Evolutionary conservation across 2,329 filamentous ascomycete genomes (phyloP), one percentile per base, ranked within the genome.

Genomic region (Aspergillus ochraceus): DNA sequence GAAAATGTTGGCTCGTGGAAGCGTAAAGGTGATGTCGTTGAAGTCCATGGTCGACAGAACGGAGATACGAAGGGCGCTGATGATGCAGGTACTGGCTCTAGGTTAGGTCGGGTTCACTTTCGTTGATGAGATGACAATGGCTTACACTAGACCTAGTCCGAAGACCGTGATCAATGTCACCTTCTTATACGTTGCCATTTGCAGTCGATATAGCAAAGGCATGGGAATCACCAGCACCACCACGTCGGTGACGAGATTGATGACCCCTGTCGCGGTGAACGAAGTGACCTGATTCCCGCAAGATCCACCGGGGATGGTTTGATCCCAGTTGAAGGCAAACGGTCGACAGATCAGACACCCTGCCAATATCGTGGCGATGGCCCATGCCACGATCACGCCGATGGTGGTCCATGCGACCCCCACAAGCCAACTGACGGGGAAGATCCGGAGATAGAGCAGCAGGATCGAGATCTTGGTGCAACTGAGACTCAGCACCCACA

Each of bases 1-100:
- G 63, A 77, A 78, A 55, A 79, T 66, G 49, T 71, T 71, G 3
- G 76, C 73, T 9, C 63, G 65, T 20, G 72, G 70, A 42, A 75
- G 68, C 8, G 70, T 70, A 52, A 67, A 74, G 17, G 76, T 76
- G 24, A 77, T 62, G 60, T 77, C 74, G 42, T 46, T 50, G 61
- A 74, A 74, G 61, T 77, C 68, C 63, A 77, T 68, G 39, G 62
- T 60, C 19, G 68, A 66, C 42, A 79, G 71, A 20, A 69, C 66
- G 39, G 66, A 65, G 56, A 79, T 70, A 4, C 77, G 73, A 56
- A 78, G 64, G 50, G 66, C 67, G 54, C 70, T 74, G 50, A 77
- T 71, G 42, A 77, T 70, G 58, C 71, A 74, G 1, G 73, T 73
- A 6, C 75, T 77, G 36, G 39, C 30, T 17, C 3, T 29, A 36